phyloP scores from a whole-genome alignment of 208 protist genomes.

The Trypanosoma lewisi region DNA sequence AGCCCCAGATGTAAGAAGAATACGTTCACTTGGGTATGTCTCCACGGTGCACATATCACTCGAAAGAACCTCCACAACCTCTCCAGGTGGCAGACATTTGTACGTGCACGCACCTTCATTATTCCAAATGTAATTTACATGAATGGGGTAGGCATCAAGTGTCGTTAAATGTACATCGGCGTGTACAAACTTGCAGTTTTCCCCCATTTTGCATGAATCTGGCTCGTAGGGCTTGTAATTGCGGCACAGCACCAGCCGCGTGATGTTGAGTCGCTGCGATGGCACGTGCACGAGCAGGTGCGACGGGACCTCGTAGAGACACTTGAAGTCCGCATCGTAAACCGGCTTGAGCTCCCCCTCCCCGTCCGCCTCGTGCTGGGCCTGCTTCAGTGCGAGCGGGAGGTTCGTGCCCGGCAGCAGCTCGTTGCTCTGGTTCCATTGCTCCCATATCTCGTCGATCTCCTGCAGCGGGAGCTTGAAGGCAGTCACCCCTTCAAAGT shows the following conservation, averaged over 20 bases:
- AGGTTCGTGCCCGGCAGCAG: conserved; percentile 13
- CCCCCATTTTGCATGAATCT: conserved; percentile 54
- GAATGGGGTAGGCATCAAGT: conserved; percentile 61
- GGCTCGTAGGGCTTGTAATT: conserved; percentile 52
- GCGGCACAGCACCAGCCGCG: conserved; percentile 79
- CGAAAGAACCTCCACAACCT: conserved; percentile 27
- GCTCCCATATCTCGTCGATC: conserved; percentile 28
- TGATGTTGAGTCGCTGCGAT: conserved; percentile 74
- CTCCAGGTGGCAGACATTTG: conserved; percentile 42
- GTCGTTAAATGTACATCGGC: conserved; percentile 48
- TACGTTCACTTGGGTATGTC: conserved; percentile 32
- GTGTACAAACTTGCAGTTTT: conserved; percentile 82
- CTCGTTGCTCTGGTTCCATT: conserved; percentile 28
- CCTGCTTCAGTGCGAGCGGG: not conserved
- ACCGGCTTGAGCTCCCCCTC: conserved; percentile 30
- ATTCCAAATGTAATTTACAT: conserved; percentile 85
- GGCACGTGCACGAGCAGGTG: conserved; percentile 56
- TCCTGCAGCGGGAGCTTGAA: not conserved
- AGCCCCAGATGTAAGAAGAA: conserved; percentile 30
- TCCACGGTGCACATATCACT: conserved; percentile 24
- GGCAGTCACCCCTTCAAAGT: not conserved
- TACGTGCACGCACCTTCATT: conserved; percentile 84
- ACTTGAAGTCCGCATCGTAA: conserved; percentile 68
- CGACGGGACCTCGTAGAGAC: conserved; percentile 56
- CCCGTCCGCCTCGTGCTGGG: not conserved